A percentile compares a stretch with the other conserved stretches of the same genome.
Conservation (phyloP, 2,329 filamentous ascomycete genomes). For the Trichoderma sp. region DNA sequence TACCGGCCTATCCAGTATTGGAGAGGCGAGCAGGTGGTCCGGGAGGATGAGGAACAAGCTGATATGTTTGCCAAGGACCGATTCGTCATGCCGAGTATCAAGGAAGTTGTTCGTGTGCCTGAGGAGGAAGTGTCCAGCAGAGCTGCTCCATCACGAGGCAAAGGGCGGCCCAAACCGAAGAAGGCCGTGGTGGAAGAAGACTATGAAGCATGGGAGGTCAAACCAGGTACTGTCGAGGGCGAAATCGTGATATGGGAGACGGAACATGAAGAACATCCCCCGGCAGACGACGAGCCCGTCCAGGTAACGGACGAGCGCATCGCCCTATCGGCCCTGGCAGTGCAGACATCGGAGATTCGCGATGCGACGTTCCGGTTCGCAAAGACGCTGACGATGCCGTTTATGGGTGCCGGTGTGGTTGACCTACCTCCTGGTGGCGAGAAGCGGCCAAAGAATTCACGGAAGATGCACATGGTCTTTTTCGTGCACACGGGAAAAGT, state of each 20-base stretch:
- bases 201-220: slow-evolving; percentile 68
- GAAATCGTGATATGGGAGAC: slow-evolving; percentile 64
- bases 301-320: slow-evolving; percentile 54
- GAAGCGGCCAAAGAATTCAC: slow-evolving; percentile 87
- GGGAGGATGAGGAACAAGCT: slow-evolving; percentile 57
- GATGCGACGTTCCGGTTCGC: slow-evolving; percentile 79
- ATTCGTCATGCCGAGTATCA: slow-evolving; percentile 67
- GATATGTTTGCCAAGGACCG: slow-evolving; percentile 40
- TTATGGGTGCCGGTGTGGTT: slow-evolving; percentile 86
- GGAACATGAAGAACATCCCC: slow-evolving; percentile 52
- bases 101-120: slow-evolving; percentile 69
- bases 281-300: slow-evolving; percentile 52
- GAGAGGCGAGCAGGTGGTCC: slow-evolving; percentile 78
- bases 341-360: slow-evolving; percentile 57
- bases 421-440: slow-evolving; percentile 79
- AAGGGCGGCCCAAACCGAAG: slow-evolving; percentile 31
- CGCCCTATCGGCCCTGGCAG: slow-evolving; percentile 54
- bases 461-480: slow-evolving; percentile 97
- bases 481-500: slow-evolving; percentile 85
- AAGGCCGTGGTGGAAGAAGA: slow-evolving; percentile 47
- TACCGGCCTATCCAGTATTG: slow-evolving; percentile 80
- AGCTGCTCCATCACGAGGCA: slow-evolving; percentile 22
- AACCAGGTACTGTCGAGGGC: slow-evolving; percentile 62
- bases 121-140: slow-evolving; percentile 51
- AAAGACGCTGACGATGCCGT: slow-evolving; percentile 79